Evolutionary conservation across 768 basidiomycete genomes (phyloP).

Genomic region (Boletus sp.): DNA sequence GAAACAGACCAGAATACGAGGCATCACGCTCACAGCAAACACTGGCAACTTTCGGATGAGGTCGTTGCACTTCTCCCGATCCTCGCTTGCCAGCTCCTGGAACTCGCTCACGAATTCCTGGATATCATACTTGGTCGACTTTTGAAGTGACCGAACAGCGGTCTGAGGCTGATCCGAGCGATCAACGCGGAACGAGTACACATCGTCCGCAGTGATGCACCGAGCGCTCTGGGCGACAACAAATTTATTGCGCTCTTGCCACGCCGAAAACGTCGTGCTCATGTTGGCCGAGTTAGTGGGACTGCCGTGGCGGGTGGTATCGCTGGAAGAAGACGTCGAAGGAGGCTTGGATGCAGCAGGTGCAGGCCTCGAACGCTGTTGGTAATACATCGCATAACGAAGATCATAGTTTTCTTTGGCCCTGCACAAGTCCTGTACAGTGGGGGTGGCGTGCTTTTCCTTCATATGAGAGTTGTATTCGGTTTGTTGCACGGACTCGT

Average conservation of each 20-base stretch:
- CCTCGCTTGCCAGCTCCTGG: slow-evolving; percentile 6
- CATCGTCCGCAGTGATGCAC: slow-evolving; percentile 24
- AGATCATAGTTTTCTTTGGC: slow-evolving; percentile 1
- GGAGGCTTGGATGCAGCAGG: neutral
- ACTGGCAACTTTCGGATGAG: slow-evolving; percentile 18
- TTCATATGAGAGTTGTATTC: slow-evolving; percentile 9
- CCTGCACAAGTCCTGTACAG: slow-evolving; percentile 5
- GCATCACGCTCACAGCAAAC: slow-evolving; percentile 17
- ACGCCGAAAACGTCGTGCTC: slow-evolving; percentile 21
- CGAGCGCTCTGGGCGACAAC: slow-evolving; percentile 1
- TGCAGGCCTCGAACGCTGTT: neutral
- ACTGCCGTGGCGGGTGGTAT: neutral
- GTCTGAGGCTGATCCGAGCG: slow-evolving; percentile 24
- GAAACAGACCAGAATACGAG: neutral
- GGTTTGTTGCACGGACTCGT: neutral
- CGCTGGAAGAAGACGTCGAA: neutral
- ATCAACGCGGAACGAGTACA: slow-evolving; percentile 21
- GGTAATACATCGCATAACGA: neutral
- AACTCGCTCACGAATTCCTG: slow-evolving; percentile 18
- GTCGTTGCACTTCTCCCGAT: slow-evolving; percentile 16
- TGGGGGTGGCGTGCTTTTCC: slow-evolving; percentile 10
- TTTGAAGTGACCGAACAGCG: slow-evolving; percentile 16
- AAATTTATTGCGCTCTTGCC: slow-evolving; percentile 14
- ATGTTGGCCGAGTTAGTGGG: neutral
- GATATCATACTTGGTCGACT: slow-evolving; percentile 21